Evolutionary conservation across 495 filamentous ascomycete species (phyloP).

Genomic region (Patellaria atrata): DNA sequence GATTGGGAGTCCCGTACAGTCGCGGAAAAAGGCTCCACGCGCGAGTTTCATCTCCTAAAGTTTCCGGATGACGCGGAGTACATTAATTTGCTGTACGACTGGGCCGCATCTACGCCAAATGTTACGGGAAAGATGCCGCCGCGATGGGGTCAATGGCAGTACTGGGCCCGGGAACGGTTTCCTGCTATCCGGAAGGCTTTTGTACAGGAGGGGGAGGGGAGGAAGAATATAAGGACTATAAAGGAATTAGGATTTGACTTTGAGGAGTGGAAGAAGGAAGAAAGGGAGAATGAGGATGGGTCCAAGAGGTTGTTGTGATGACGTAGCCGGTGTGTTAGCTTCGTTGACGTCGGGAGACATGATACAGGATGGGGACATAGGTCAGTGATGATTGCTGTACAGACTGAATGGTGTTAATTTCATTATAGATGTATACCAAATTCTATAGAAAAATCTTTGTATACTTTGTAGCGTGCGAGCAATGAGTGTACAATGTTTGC

Average conservation of each 20-base stretch:
- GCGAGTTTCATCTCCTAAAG: slow-evolving; percentile 46
- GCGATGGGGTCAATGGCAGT: slow-evolving; percentile 49
- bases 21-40: slow-evolving; percentile 32
- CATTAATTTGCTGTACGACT: slow-evolving; percentile 54
- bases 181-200: slow-evolving; percentile 43
- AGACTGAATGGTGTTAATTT: too few relatives aligned
- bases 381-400: too few relatives aligned
- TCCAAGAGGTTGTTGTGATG: too few relatives aligned
- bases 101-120: slow-evolving; percentile 37
- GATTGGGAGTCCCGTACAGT: slow-evolving; percentile 41
- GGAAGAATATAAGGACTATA: slow-evolving; percentile 31
- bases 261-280: slow-evolving; percentile 25
- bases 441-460: too few relatives aligned
- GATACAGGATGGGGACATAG: too few relatives aligned
- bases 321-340: too few relatives aligned
- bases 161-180: slow-evolving; percentile 45
- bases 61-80: slow-evolving; percentile 68
- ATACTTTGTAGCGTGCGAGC: too few relatives aligned
- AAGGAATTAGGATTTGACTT: slow-evolving; percentile 49
- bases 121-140: slow-evolving; percentile 47
- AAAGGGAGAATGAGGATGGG: neutral
- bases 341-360: too few relatives aligned
- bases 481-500: too few relatives aligned
- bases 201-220: slow-evolving; percentile 32
- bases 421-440: too few relatives aligned